A percentile compares a stretch with the other conserved stretches of the same genome.
Conservation (phyloP, 2,329 filamentous ascomycete species). For the Chalara sp. region DNA sequence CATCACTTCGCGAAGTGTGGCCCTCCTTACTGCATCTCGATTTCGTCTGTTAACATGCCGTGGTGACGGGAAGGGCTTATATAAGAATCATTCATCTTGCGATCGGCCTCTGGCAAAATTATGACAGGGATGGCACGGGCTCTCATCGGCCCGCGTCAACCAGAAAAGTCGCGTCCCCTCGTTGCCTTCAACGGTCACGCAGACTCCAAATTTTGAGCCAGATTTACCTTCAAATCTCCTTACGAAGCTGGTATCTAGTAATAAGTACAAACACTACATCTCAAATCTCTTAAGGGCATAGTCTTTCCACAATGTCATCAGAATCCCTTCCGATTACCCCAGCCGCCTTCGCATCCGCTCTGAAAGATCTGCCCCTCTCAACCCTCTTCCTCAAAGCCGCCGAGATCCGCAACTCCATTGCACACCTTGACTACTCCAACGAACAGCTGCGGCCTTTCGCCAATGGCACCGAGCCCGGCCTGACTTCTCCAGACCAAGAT, state of each 20-base stretch:
- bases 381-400: slow-evolving; percentile 65
- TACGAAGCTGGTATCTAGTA: too few species aligned
- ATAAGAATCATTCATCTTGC: too few species aligned
- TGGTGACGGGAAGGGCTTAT: too few species aligned
- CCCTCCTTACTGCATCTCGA: too few species aligned
- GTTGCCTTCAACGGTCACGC: background rate
- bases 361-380: slow-evolving; percentile 58
- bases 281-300: too few species aligned
- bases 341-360: slow-evolving; percentile 57
- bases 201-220: background rate
- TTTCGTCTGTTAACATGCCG: too few species aligned
- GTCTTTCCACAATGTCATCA: slow-evolving; percentile 47
- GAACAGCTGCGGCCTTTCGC: slow-evolving; percentile 65
- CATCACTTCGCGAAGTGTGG: slow-evolving; percentile 2
- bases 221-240: background rate
- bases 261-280: too few species aligned
- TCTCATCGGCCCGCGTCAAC: background rate
- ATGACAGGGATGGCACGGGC: background rate
- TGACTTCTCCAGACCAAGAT: slow-evolving; percentile 50
- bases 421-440: slow-evolving; percentile 69
- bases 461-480: slow-evolving; percentile 29
- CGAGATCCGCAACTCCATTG: slow-evolving; percentile 69
- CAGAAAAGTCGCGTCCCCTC: slow-evolving; percentile 6
- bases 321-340: slow-evolving; percentile 54
- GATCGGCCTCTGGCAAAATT: slow-evolving; percentile 1